Base-by-base conservation (phyloP, 805 yeast genomes). In the Candida alai region DNA sequence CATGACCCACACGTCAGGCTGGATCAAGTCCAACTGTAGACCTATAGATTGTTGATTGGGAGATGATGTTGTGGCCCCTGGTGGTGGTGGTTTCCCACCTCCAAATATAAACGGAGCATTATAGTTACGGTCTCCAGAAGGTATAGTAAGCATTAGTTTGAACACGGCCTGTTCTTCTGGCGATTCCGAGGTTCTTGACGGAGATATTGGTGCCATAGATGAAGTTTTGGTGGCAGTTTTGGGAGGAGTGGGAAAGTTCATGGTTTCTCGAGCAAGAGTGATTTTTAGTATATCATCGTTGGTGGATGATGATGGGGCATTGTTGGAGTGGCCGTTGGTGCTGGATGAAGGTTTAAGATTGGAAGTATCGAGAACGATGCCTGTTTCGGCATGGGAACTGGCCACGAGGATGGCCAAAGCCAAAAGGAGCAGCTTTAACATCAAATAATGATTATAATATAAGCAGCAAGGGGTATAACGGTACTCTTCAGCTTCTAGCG, bases 1-100 rank as follows among this genome's bases (percentile, higher is more conserved):
- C 43, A 65, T 42, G 13, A 60, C 61, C 70, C 70, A 65, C 2
- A 62, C 26, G 12, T 64, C 62, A 5, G 65, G 65, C 44, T 60
- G 70, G n/a, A 55, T 15, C 14, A 54, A 19, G 41, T 65, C 71
- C 23, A 62, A 27, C 23, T 64, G 44, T 27, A 42, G 25, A 21
- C 31, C 36, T 6, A 42, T 13, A 4, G 14, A 4, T 19, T 29
- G 24, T 6, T 21, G 15, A 14, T 19, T 17, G n/a, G n/a, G n/a
- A n/a, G n/a, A n/a, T n/a, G n/a, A n/a, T n/a, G n/a, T n/a, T n/a
- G n/a, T n/a, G n/a, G n/a, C n/a, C 28, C 28, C 13, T 20, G 8
- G 4, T 5, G 12, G 30, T 6, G 10, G 15, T 32, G 27, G 6
- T 15, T 5, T 12, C 17, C 14, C 12, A 16, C 14, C 12, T 5